Conservation (phyloP, 768 basidiomycete species). For the Collybia nuda region DNA sequence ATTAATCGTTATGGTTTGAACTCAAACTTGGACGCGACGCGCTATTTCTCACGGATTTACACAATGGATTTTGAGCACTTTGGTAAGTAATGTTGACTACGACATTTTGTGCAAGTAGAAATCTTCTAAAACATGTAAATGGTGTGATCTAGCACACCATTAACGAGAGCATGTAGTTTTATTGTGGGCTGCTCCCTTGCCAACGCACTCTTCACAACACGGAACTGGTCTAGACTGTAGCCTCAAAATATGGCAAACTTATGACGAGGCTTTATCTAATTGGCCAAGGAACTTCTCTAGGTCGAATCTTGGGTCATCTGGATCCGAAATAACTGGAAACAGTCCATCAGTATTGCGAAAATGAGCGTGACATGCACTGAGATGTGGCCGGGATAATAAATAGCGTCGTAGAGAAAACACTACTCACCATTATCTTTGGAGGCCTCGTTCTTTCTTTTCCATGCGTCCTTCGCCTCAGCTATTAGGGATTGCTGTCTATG, state of each 20-base stretch:
- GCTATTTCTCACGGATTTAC: conserved; percentile 37
- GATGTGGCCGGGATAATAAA: not conserved
- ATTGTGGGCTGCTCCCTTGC: not conserved
- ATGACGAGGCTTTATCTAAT: conserved; percentile 71
- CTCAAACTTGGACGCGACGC: conserved; percentile 34
- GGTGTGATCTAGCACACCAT: not conserved
- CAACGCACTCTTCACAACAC: conserved; percentile 1
- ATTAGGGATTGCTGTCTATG: conserved; percentile 78
- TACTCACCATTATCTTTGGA: conserved; percentile 57
- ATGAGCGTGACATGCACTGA: conserved; percentile 1
- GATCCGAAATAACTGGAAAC: conserved; percentile 80
- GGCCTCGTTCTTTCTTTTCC: conserved; percentile 73
- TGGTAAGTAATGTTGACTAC: conserved; percentile 7
- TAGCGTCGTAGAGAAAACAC: conserved; percentile 6
- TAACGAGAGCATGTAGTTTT: not conserved
- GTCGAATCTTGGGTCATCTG: conserved; percentile 95
- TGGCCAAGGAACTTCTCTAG: conserved; percentile 84
- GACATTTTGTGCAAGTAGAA: conserved; percentile 22
- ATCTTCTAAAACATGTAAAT: not conserved
- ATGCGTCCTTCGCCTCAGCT: conserved; percentile 86
- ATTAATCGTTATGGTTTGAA: conserved; percentile 4
- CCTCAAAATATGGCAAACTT: conserved; percentile 24
- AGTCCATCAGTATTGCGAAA: conserved; percentile 10
- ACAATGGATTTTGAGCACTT: not conserved
- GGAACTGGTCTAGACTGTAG: conserved; percentile 13